Evolutionary conservation across 192 early-diverging fungal genomes (phyloP).

Genomic region (Coemansia sp.): DNA sequence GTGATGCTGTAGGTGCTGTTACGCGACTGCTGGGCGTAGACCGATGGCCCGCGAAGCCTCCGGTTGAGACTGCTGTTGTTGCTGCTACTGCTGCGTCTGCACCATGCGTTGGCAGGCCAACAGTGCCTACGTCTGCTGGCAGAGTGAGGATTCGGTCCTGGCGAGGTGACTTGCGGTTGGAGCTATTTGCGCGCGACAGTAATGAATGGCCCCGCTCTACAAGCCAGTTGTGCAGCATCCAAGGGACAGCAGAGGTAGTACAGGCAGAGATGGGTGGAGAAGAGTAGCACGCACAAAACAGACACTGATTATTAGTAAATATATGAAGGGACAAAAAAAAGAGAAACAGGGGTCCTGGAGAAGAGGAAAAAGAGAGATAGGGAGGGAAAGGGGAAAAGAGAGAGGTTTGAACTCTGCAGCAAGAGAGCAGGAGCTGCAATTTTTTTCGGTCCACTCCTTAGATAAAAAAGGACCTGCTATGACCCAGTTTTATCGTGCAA

Average conservation of each 20-base stretch:
- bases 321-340: neutral
- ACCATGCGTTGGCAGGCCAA: constrained; percentile 36
- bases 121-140: constrained; percentile 44
- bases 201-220: constrained; percentile 54
- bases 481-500: constrained; percentile 21
- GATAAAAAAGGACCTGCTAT: neutral
- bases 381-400: constrained; percentile 4
- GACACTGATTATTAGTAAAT: constrained; percentile 21
- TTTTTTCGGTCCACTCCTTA: neutral
- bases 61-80: constrained; percentile 11
- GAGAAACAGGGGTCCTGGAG: constrained; percentile 7
- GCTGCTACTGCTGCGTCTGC: constrained; percentile 6
- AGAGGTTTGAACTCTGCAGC: neutral
- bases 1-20: neutral
- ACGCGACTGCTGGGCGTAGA: constrained; percentile 12
- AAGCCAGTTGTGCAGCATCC: constrained; percentile 45
- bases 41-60: constrained; percentile 8
- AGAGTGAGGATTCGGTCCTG: constrained; percentile 37
- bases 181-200: constrained; percentile 48
- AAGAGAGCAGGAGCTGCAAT: neutral
- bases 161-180: constrained; percentile 40
- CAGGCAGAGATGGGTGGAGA: neutral
- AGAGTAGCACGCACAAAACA: constrained; percentile 11
- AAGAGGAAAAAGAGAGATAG: neutral
- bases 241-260: constrained; percentile 17